A percentile compares a stretch with the other conserved stretches of the same genome.
phyloP scores from a whole-genome alignment of 164 flowering plant genomes.

The Dillenia suffruticosa region DNA sequence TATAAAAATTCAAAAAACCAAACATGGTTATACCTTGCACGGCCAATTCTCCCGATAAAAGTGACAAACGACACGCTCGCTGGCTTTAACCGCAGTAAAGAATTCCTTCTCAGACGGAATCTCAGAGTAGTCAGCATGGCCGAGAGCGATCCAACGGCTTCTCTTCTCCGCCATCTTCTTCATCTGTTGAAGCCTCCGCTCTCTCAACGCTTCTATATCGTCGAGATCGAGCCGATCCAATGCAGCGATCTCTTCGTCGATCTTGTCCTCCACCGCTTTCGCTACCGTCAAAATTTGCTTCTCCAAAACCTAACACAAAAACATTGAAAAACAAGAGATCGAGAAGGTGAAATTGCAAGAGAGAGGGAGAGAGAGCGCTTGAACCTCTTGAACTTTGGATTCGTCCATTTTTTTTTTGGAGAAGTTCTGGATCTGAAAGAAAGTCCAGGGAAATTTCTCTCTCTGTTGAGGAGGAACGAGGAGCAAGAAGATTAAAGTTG shows the following conservation, averaged over 20 bases:
- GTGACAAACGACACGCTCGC: slow-evolving; percentile 96
- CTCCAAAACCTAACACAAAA: slow-evolving; percentile 55
- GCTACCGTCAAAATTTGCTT: slow-evolving; percentile 85
- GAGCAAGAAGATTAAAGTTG: no score
- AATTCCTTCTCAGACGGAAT: slow-evolving; percentile 85
- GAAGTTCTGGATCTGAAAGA: no score
- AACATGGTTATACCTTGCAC: slow-evolving; percentile 61
- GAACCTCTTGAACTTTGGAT: slow-evolving; percentile 46
- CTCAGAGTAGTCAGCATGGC: slow-evolving; percentile 93
- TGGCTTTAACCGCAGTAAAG: slow-evolving; percentile 81
- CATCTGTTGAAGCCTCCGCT: slow-evolving; percentile 87
- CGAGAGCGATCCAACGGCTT: slow-evolving; percentile 87
- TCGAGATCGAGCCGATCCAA: slow-evolving; percentile 76
- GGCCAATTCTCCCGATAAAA: slow-evolving; percentile 99
- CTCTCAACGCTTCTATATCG: slow-evolving; percentile 81
- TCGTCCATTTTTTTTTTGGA: slow-evolving; percentile 28
- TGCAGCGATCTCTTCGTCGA: slow-evolving; percentile 83
- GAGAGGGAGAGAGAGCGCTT: background rate
- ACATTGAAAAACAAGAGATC: background rate
- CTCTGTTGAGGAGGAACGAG: no score
- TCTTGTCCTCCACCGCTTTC: slow-evolving; percentile 87
- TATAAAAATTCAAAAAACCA: background rate
- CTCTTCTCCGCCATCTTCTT: slow-evolving; percentile 98
- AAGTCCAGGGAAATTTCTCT: no score
- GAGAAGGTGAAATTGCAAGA: background rate